These are phyloP conservation scores for Bruguiera gymnorhiza DNA, from an alignment of 345 rosid genomes.

Conservation along the genomic window DNA sequence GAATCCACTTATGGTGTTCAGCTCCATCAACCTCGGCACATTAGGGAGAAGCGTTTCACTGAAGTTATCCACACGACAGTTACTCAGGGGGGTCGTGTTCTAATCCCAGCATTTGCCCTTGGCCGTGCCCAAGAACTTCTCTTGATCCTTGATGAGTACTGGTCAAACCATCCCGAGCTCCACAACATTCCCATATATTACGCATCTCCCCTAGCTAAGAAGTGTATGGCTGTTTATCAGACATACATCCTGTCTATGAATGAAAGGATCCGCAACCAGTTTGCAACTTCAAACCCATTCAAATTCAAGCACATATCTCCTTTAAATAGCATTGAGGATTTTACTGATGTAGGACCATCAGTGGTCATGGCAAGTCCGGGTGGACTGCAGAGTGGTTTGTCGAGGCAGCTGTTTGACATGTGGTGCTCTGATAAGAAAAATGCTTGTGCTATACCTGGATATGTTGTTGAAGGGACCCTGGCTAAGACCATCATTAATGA, in stretches of 20 bases:
- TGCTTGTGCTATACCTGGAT: slow-evolving; percentile 82
- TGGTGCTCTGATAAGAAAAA: slow-evolving; percentile 95
- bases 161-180: slow-evolving; percentile 84
- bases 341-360: slow-evolving; percentile 80
- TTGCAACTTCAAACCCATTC: slow-evolving; percentile 86
- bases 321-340: slow-evolving; percentile 78
- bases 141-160: slow-evolving; percentile 68
- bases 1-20: slow-evolving; percentile 97
- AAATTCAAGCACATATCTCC: slow-evolving; percentile 86
- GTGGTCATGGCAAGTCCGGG: slow-evolving; percentile 97
- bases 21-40: slow-evolving; percentile 84
- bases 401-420: slow-evolving; percentile 82
- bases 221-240: slow-evolving; percentile 94
- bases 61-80: slow-evolving; percentile 84
- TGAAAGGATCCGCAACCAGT: slow-evolving; percentile 85
- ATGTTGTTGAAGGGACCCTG: slow-evolving; percentile 75
- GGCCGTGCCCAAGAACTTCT: slow-evolving; percentile 36
- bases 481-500: slow-evolving; percentile 84
- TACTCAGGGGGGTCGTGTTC: slow-evolving; percentile 90
- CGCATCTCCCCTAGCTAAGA: slow-evolving; percentile 94
- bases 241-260: slow-evolving; percentile 96
- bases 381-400: slow-evolving; percentile 87
- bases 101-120: slow-evolving; percentile 43
- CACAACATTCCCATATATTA: slow-evolving; percentile 90
- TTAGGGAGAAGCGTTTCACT: slow-evolving; percentile 91